phyloP scores from a whole-genome alignment of 441 rosid genomes.

The Metrosideros polymorpha region DNA sequence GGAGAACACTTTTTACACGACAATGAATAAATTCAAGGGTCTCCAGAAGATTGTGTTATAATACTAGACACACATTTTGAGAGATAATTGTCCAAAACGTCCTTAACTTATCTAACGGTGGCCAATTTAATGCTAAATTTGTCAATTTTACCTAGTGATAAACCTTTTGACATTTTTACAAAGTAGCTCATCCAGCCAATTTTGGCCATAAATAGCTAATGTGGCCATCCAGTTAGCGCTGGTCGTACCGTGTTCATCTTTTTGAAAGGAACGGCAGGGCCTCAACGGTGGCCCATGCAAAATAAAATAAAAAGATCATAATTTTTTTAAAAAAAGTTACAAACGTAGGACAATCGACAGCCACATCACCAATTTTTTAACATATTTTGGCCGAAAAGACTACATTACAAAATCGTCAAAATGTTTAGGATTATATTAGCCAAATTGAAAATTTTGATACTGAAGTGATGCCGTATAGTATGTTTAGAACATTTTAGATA shows the following conservation, averaged over 20 bases:
- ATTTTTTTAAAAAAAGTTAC: not conserved
- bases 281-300: not conserved
- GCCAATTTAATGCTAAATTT: not conserved
- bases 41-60: not conserved
- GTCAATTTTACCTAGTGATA: not conserved
- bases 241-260: not conserved
- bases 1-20: not conserved
- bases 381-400: accelerated
- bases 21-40: not conserved
- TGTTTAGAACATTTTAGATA: not conserved
- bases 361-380: accelerated
- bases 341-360: not conserved
- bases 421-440: not conserved
- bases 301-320: not conserved
- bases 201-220: not conserved
- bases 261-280: not conserved
- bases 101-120: not conserved
- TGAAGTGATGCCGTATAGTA: not conserved
- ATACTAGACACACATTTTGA: not conserved
- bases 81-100: not conserved
- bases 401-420: not conserved
- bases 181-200: not conserved
- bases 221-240: not conserved
- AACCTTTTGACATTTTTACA: not conserved
- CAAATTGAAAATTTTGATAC: not conserved